Percentiles rank a stretch among this genome's conserved stretches.
These are phyloP conservation scores for Ramichloridium luteum DNA, from an alignment of 2,329 filamentous ascomycete species.

Conservation along the genomic window DNA sequence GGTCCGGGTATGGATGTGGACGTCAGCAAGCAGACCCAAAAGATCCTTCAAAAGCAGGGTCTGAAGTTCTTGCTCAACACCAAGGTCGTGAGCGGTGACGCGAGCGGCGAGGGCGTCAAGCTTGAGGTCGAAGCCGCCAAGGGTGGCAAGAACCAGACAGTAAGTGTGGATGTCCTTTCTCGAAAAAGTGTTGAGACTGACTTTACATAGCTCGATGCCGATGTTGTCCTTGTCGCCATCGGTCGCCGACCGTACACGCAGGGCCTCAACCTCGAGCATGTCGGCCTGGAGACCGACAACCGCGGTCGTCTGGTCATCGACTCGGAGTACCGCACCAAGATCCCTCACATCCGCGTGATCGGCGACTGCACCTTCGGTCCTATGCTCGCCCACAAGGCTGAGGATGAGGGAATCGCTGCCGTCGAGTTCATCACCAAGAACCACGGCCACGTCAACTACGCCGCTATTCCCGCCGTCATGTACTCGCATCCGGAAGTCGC, in stretches of 20 bases:
- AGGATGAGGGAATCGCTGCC: constrained; percentile 91
- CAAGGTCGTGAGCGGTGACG: constrained; percentile 82
- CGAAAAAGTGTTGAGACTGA: constrained; percentile 12
- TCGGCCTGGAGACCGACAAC: constrained; percentile 83
- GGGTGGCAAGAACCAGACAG: constrained; percentile 86
- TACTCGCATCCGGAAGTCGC: constrained; percentile 98
- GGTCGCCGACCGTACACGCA: constrained; percentile 89
- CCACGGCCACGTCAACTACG: constrained; percentile 98
- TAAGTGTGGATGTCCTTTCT: constrained; percentile 45
- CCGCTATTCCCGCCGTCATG: constrained; percentile 95
- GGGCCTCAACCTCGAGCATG: constrained; percentile 85
- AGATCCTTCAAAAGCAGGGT: constrained; percentile 89
- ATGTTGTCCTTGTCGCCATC: constrained; percentile 93
- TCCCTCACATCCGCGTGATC: constrained; percentile 91
- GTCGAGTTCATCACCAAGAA: constrained; percentile 98
- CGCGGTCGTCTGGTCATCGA: constrained; percentile 92
- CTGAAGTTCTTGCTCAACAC: constrained; percentile 97
- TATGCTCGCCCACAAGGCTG: constrained; percentile 98
- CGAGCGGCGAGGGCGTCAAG: constrained; percentile 62
- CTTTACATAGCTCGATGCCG: constrained; percentile 61
- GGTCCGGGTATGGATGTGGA: constrained; percentile 95
- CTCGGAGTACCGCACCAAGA: constrained; percentile 96
- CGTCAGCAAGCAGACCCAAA: constrained; percentile 81
- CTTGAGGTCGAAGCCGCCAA: constrained; percentile 84
- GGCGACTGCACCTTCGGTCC: constrained; percentile 87